Conservation (phyloP, 768 basidiomycete genomes). For the Gymnopilus junonius region DNA sequence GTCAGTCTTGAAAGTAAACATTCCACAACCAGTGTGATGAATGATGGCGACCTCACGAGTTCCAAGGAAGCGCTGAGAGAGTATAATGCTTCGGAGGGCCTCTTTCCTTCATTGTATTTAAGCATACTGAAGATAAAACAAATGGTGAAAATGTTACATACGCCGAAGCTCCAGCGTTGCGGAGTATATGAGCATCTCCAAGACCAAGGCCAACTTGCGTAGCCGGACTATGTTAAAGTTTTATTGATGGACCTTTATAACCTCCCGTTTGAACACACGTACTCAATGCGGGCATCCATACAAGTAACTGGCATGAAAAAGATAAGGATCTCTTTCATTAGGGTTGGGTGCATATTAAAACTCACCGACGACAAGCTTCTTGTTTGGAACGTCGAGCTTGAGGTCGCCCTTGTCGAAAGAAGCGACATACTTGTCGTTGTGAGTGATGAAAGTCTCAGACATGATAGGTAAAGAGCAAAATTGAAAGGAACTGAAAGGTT, state of each 20-base stretch:
- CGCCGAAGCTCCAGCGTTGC: conserved; percentile 73
- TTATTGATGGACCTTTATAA: not conserved
- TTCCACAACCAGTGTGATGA: conserved; percentile 77
- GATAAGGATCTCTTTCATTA: not conserved
- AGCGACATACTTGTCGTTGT: conserved; percentile 50
- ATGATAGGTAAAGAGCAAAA: too few species aligned
- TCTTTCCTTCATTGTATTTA: conserved; percentile 48
- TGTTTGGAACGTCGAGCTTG: conserved; percentile 35
- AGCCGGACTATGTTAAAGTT: conserved; percentile 45
- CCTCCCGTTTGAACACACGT: conserved; percentile 14
- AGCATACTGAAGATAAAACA: not conserved
- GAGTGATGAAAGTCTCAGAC: conserved; percentile 38
- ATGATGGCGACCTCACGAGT: conserved; percentile 71
- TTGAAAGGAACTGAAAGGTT: too few species aligned
- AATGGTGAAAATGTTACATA: conserved; percentile 31
- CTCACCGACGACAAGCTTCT: conserved; percentile 36
- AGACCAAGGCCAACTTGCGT: conserved; percentile 62
- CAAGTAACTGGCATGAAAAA: conserved; percentile 56
- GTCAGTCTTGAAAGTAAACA: conserved; percentile 63
- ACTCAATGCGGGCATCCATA: conserved; percentile 80
- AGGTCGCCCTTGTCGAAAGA: conserved; percentile 47
- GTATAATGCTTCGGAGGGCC: conserved; percentile 65
- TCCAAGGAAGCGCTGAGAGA: conserved; percentile 74
- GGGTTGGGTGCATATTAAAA: not conserved
- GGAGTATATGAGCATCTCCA: conserved; percentile 74